Percentiles rank a stretch among this genome's conserved stretches.
These are phyloP conservation scores for Elsinoe perseae DNA, from an alignment of 2,329 filamentous ascomycete genomes.

Conservation along the genomic window DNA sequence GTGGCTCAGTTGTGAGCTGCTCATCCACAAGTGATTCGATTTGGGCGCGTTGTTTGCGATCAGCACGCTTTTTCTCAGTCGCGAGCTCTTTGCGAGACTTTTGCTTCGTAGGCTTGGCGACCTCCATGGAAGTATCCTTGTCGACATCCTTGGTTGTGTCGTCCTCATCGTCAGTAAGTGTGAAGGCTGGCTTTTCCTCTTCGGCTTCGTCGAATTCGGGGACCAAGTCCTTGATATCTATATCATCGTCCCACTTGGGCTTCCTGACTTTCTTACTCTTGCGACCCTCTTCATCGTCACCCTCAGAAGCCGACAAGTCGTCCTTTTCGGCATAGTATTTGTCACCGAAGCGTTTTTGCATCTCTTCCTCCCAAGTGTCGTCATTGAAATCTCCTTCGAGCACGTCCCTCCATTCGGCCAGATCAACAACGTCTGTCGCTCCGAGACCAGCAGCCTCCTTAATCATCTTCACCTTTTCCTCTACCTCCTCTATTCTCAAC, in stretches of 20 bases:
- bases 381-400: constrained; percentile 86
- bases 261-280: constrained; percentile 67
- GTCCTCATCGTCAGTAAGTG: constrained; percentile 49
- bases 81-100: constrained; percentile 43
- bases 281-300: constrained; percentile 35
- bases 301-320: constrained; percentile 28
- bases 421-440: constrained; percentile 53
- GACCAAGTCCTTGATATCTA: constrained; percentile 87
- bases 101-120: constrained; percentile 21
- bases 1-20: constrained; percentile 63
- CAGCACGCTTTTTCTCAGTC: constrained; percentile 57
- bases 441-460: constrained; percentile 77
- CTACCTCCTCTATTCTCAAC: constrained; percentile 83
- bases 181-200: constrained; percentile 43
- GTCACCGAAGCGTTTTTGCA: constrained; percentile 81
- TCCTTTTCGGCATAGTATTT: constrained; percentile 74
- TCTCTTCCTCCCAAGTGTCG: constrained; percentile 81
- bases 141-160: constrained; percentile 33
- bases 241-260: constrained; percentile 91
- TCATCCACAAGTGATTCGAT: constrained; percentile 82
- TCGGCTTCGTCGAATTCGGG: constrained; percentile 72
- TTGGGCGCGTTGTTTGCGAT: constrained; percentile 72
- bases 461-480: constrained; percentile 78
- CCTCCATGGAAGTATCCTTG: constrained; percentile 37
- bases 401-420: constrained; percentile 77